Percentiles rank a stretch among this genome's conserved stretches.
These are phyloP conservation scores for Pinus tabuliformis DNA, from an alignment of 75 land plant species.

Conservation along the genomic window DNA sequence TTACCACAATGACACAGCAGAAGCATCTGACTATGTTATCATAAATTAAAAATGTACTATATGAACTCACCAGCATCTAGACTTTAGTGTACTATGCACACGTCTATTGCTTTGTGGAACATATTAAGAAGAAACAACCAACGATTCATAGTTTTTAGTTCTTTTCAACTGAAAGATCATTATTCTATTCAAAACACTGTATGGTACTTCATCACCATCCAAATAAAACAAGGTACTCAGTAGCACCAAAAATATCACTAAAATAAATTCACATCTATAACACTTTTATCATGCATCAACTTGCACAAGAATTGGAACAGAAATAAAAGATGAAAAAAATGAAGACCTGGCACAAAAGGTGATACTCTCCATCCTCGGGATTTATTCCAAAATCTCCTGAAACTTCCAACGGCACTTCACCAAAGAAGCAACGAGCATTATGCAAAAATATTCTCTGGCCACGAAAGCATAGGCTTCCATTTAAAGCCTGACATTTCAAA, in stretches of 20 bases:
- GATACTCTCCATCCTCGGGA: slow-evolving; percentile 97
- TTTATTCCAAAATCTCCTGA: slow-evolving; percentile 97
- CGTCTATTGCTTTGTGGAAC: no score
- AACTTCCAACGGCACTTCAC: slow-evolving; percentile 83
- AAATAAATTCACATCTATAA: background rate
- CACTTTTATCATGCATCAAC: background rate
- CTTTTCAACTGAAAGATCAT: background rate
- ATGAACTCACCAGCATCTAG: no score
- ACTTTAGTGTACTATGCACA: no score
- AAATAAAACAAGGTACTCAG: background rate
- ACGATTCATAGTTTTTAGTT: background rate
- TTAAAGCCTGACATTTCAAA: slow-evolving; percentile 24
- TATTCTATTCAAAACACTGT: background rate
- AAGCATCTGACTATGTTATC: background rate
- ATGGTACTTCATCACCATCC: background rate
- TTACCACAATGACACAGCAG: background rate
- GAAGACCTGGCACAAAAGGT: slow-evolving; percentile 89
- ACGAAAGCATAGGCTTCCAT: slow-evolving; percentile 75
- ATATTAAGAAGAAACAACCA: background rate
- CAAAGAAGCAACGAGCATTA: slow-evolving; percentile 84
- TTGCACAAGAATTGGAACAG: no score
- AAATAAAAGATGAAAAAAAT: background rate
- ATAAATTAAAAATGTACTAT: background rate
- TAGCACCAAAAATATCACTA: background rate
- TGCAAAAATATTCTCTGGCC: slow-evolving; percentile 87